A percentile compares a stretch with the other conserved stretches of the same genome.
Evolutionary conservation across 139 green algal species (phyloP).

Genomic region (Ostreobium quekettii): DNA sequence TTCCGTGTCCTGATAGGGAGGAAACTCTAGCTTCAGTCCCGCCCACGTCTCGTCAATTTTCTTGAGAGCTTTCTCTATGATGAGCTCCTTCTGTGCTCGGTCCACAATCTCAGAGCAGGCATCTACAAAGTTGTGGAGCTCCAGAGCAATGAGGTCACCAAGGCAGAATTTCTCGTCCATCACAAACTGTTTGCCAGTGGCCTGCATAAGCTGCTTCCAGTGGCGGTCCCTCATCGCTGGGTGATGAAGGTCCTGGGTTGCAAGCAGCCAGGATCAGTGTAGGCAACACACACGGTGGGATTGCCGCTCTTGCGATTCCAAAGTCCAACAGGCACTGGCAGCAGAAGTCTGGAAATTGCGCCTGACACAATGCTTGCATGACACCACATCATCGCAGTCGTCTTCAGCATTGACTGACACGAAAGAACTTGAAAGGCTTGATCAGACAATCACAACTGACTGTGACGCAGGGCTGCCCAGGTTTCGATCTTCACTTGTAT

Average conservation of each 20-base stretch:
- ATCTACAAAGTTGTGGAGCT: constrained; percentile 81
- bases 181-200: constrained; percentile 72
- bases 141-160: constrained; percentile 70
- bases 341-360: no score
- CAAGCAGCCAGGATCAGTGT: not conserved
- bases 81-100: constrained; percentile 79
- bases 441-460: no score
- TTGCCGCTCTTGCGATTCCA: no score
- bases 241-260: constrained; percentile 63
- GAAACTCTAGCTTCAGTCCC: constrained; percentile 54
- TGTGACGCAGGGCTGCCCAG: no score
- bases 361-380: no score
- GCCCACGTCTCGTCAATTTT: constrained; percentile 84
- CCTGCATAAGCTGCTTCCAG: constrained; percentile 81
- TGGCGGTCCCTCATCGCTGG: constrained; percentile 83
- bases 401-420: no score
- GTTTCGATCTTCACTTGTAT: no score
- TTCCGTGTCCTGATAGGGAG: constrained; percentile 56
- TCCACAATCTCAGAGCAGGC: constrained; percentile 83
- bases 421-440: no score
- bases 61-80: constrained; percentile 72
- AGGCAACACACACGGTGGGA: not conserved
- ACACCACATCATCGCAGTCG: no score
- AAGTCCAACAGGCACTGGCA: no score
- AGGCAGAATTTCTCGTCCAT: constrained; percentile 79